Evolutionary conservation across 106 monocot species (phyloP), one percentile per base, ranked within the genome.

Genomic region (Phalaenopsis aphrodite): DNA sequence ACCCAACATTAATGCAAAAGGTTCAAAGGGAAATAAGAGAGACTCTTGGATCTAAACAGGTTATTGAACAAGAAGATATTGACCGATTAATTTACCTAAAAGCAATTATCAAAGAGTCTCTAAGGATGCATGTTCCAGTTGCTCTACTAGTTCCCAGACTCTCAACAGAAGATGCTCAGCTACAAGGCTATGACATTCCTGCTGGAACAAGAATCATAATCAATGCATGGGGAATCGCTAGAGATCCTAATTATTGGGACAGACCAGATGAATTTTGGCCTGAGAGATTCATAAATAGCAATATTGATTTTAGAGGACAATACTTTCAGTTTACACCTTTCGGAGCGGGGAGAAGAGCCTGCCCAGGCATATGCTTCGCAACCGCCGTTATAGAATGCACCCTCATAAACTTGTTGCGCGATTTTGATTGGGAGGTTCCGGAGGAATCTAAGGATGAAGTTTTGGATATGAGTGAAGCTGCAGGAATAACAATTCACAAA

Each of bases 21-120:
- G 77, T 41, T 3, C 87, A 87, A 78, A 77, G 41, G 6, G 87
- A 87, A 24, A 43, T 87, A 14, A 69, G 81, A 74, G 12, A 55
- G 1, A 23, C 58, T 19, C 36, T 64, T 14, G 72, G 55, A 12
- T 19, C 19, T 4, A 30, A 64, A 39, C 15, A 15, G 1, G 56
- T 39, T 16, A 23, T 79, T 4, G 10, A 45, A 36, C 81, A 84
- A n/a, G 77, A 77, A 12, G 61, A 55, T 0, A 19, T 41, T 2
- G 8, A 78, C 38, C 21, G 19, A 19, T 19, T 80, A 41, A 9
- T 5, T 3, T 80, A 80, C 49, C 19, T 80, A 5, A 80, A 71
- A 37, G 67, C 80, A 16, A 49, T 47, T 15, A 42, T 80, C 67
- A 80, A 80, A 48, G 80, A 80, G 52, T 49, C 69, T 0, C 69